phyloP scores from a whole-genome alignment of 495 filamentous ascomycete genomes.

The Tuber microsphaerosporum region DNA sequence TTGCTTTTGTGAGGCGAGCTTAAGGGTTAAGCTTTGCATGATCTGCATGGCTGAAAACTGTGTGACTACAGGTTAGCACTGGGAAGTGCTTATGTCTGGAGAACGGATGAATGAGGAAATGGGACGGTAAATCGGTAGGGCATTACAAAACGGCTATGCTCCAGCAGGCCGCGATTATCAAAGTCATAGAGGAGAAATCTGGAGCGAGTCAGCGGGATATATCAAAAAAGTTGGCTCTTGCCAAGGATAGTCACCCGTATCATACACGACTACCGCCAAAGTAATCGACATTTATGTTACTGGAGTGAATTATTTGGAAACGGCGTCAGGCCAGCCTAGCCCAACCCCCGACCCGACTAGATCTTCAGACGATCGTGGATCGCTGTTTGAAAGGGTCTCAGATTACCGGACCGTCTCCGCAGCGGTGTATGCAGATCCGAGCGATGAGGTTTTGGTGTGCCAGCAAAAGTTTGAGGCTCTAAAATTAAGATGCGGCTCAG shows the following conservation, averaged over 20 bases:
- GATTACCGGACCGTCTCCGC: background rate
- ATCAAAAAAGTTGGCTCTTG: background rate
- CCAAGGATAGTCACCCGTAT: background rate
- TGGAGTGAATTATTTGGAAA: background rate
- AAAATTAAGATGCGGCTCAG: background rate
- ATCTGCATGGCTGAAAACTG: background rate
- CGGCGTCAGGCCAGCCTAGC: background rate
- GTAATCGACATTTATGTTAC: background rate
- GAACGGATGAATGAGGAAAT: background rate
- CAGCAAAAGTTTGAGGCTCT: background rate
- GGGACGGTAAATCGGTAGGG: background rate
- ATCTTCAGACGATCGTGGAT: background rate
- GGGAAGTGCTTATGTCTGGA: background rate
- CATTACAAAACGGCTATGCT: background rate
- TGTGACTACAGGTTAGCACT: background rate
- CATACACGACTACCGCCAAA: background rate
- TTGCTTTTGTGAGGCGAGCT: background rate
- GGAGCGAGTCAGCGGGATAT: background rate
- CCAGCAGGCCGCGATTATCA: background rate
- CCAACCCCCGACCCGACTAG: background rate
- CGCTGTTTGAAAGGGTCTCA: constrained; percentile 1
- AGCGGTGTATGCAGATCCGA: background rate
- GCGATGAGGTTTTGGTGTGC: constrained; percentile 1
- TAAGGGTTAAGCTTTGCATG: background rate
- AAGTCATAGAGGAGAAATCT: background rate